Base-by-base conservation (phyloP, 306 rosid genomes). In the Cucurbita moschata region DNA sequence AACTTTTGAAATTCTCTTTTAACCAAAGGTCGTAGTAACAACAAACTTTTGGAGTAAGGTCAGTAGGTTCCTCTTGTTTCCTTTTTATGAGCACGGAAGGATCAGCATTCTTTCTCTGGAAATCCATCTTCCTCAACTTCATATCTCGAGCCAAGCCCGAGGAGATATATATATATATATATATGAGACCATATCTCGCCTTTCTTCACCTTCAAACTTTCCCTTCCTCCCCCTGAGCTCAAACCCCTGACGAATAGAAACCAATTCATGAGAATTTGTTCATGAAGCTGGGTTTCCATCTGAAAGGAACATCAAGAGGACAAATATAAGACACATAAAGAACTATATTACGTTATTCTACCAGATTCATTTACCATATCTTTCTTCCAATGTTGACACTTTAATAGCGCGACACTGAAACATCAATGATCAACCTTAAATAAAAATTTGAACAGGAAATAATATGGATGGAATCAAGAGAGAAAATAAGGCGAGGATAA, bases 211-310 rank as follows among this genome's bases (percentile, higher is more conserved):
- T 53, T 4, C 7, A 72, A 72, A 72, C 39, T 53, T 53, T 72
- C 5, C 63, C 53, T 72, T 9, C 63, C 63, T 52, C 53, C 50
- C 63, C 38, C 51, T 49, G 43, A 40, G 43, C 43, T 4, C 43
- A 0, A 40, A 40, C 5, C 43, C 43, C 43, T 40, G 8, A 40
- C 43, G 8, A 30, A 30, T 30, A 30, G 35, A 30, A 30, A 30
- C 35, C 35, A 30, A 30, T 30, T 30, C 35, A 2, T 30, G 35
- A 30, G 35, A 30, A 30, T 86, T 76, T 86, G 90, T 81, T 87
- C 86, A 44, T 75, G 88, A 67, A 89, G 85, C 78, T 90, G 84
- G 75, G 89, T 83, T 62, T 90, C 97, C 74, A 85, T 87, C 99
- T 91, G 82, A 59, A 49, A 64, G 26, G 76, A 55, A 74, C 49